Evolutionary conservation across 768 basidiomycete species (phyloP).

Genomic region (Termitomyces sp.): DNA sequence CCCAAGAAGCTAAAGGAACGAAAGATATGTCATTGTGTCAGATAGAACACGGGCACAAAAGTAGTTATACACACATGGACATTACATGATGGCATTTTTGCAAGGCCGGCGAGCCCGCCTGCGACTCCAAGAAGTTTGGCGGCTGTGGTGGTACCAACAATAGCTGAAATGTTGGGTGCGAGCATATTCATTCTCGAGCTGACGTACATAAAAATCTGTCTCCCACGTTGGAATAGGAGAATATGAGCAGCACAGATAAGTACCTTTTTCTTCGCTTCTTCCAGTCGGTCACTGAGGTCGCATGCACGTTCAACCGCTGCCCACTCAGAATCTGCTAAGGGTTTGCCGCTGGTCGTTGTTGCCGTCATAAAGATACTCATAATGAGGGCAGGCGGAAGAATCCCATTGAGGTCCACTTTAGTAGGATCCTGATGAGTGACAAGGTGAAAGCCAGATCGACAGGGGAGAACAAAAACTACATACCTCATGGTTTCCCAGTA

Average conservation of each 20-base stretch:
- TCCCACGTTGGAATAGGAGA: slow-evolving; percentile 2
- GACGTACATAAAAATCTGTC: slow-evolving; percentile 96
- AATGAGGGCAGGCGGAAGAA: slow-evolving; percentile 85
- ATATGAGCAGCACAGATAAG: not conserved
- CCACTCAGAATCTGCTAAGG: slow-evolving; percentile 71
- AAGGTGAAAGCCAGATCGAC: not conserved
- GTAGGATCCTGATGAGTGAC: slow-evolving; percentile 65
- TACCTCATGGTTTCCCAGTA: slow-evolving; percentile 81
- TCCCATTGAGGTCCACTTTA: slow-evolving; percentile 74
- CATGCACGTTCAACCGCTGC: slow-evolving; percentile 79
- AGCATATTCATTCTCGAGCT: slow-evolving; percentile 98
- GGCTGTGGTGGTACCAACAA: slow-evolving; percentile 98
- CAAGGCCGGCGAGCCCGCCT: slow-evolving; percentile 85
- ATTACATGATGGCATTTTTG: slow-evolving; percentile 95
- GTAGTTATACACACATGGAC: slow-evolving; percentile 65
- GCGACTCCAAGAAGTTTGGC: slow-evolving; percentile 98
- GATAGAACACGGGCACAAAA: not conserved
- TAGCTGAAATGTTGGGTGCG: slow-evolving; percentile 96
- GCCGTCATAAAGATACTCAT: slow-evolving; percentile 97
- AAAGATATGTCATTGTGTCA: not conserved
- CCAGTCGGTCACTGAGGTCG: slow-evolving; percentile 83
- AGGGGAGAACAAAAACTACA: slow-evolving; percentile 11
- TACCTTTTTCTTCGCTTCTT: slow-evolving; percentile 88
- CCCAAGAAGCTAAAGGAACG: slow-evolving; percentile 70
- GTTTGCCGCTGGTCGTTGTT: slow-evolving; percentile 81